Evolutionary conservation across 306 rosid species (phyloP).

Genomic region (Urtica urens): DNA sequence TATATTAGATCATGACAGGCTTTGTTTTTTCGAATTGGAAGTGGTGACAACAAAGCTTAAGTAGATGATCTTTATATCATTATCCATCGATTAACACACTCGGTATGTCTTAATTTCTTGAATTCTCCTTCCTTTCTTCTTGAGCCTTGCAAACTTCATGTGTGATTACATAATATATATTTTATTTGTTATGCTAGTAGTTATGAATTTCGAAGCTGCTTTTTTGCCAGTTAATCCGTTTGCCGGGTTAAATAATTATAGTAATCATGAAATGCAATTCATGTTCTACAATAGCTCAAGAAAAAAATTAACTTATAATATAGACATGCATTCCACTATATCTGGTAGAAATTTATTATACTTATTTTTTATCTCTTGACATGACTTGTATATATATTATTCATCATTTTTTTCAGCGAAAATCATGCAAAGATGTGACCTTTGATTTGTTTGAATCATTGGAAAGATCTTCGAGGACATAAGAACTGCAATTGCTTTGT

Average conservation of each 20-base stretch:
- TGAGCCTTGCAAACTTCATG: constrained; percentile 14
- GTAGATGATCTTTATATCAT: too few species aligned
- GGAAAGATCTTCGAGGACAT: background rate
- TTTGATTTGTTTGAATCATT: constrained; percentile 7
- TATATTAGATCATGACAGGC: background rate
- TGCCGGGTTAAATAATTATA: constrained; percentile 27
- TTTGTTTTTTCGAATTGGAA: background rate
- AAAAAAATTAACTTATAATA: background rate
- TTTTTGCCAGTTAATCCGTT: constrained; percentile 36
- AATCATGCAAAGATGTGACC: constrained; percentile 40
- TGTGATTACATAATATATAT: constrained; percentile 7
- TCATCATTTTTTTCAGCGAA: background rate
- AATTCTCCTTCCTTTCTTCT: constrained; percentile 8
- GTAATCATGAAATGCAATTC: background rate
- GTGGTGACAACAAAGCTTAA: background rate
- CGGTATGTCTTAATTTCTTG: background rate
- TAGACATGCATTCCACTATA: too few species aligned
- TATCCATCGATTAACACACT: too few species aligned
- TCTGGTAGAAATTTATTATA: too few species aligned
- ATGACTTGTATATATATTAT: background rate
- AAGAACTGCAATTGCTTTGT: background rate
- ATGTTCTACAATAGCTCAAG: background rate
- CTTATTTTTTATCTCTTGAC: constrained; percentile 12
- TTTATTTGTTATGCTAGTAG: constrained; percentile 7
- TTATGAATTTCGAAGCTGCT: constrained; percentile 41